Evolutionary conservation across 495 filamentous ascomycete species (phyloP).

Genomic region (Neurospora cerealis): DNA sequence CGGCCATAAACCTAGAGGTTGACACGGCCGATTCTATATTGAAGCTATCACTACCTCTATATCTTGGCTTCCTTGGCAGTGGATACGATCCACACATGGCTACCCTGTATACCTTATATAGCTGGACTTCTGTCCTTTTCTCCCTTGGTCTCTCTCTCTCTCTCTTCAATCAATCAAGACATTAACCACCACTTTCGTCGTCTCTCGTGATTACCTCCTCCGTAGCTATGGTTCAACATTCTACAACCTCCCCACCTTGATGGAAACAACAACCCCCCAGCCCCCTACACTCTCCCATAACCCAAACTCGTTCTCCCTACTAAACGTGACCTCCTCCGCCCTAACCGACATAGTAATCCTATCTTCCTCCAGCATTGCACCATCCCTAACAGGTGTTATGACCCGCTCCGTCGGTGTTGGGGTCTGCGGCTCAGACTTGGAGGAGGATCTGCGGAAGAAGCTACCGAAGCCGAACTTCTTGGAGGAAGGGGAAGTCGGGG

Average conservation of each 20-base stretch:
- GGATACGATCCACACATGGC: too few species aligned
- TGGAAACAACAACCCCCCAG: constrained; percentile 36
- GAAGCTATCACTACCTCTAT: too few species aligned
- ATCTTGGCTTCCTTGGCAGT: too few species aligned
- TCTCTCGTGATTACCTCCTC: too few species aligned
- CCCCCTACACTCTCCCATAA: constrained; percentile 41
- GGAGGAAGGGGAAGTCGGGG: not conserved
- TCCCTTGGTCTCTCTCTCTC: too few species aligned
- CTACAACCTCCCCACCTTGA: constrained; percentile 7
- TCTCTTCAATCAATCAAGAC: too few species aligned
- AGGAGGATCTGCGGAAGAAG: not conserved
- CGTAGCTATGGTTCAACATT: too few species aligned
- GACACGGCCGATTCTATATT: not conserved
- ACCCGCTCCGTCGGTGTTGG: not conserved
- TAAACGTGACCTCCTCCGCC: constrained; percentile 42
- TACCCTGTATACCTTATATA: too few species aligned
- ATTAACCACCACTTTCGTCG: too few species aligned
- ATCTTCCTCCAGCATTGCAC: constrained; percentile 2
- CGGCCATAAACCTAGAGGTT: not conserved
- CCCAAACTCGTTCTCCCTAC: constrained; percentile 42
- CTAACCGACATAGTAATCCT: constrained; percentile 29
- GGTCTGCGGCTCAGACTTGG: not conserved
- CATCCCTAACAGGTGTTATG: not conserved
- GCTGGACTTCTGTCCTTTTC: too few species aligned
- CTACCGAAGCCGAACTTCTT: not conserved